Base-by-base conservation (phyloP, 345 rosid species). In the Nasturtium officinale region DNA sequence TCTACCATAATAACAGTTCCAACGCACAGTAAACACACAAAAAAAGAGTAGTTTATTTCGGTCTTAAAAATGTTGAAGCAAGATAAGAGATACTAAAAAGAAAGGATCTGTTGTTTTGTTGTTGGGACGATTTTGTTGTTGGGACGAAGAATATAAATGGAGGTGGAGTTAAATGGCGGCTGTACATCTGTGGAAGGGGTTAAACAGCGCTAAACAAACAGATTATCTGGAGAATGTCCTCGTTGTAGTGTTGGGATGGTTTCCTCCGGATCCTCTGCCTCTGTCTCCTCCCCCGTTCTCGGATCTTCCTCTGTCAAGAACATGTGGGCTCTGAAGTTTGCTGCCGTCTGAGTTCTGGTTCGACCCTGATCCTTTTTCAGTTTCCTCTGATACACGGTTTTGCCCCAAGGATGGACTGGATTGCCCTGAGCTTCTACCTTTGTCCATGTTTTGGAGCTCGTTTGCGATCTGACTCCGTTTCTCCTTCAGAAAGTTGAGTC, bases 401-500 rank as follows among this genome's bases (percentile, higher is more conserved):
- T 21, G 23, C n/a, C 48, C 65, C 1, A 55, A 56, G 25, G 67
- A 18, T 21, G 76, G 67, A 71, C 80, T 64, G 25, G 71, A 9
- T 45, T 63, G 66, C 23, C 76, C 67, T 3, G 53, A 23, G 55
- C 75, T 64, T 61, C 65, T 72, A 33, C 79, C 76, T 79, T 82
- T 87, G 82, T 88, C 94, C 69, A 72, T 57, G 81, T 78, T 84
- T 77, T 65, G 86, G 75, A 84, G 82, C 73, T 92, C 92, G 59
- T 67, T 81, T 3, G 90, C 85, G 9, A 87, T 84, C 78, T 84
- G 96, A 77, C 78, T 78, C 3, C 96, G 88, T 55, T 83, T 82
- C 80, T 95, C 96, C 85, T 91, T 95, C 43, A 91, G 79, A 79
- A 91, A 90, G 85, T 87, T 87, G 65, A 95, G 88, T 32, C 93